Conservation (phyloP, 1,284 basidiomycete genomes). For the Ustilago hordei region DNA sequence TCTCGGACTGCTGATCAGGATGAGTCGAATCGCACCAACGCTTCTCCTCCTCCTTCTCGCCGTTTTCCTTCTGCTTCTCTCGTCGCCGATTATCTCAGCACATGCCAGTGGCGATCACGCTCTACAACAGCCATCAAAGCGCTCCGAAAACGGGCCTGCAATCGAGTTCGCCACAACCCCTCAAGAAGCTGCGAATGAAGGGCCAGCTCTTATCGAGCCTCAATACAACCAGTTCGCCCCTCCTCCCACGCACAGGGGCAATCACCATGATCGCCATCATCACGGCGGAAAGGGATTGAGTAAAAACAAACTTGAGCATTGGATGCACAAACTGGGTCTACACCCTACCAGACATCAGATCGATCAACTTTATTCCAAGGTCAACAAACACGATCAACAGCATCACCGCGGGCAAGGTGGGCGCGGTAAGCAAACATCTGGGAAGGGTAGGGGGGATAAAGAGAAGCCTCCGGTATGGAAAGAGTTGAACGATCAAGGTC, state of each 20-base stretch:
- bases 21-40: too few relatives aligned
- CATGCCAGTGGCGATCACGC: too few relatives aligned
- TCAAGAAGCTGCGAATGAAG: background rate
- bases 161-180: background rate
- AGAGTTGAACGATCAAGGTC: background rate
- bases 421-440: too few relatives aligned
- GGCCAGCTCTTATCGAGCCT: constrained; percentile 8
- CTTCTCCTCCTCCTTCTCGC: background rate
- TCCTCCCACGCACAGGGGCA: background rate
- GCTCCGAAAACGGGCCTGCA: background rate
- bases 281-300: background rate
- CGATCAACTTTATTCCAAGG: constrained; percentile 1
- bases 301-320: constrained; percentile 2
- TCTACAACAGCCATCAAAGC: background rate
- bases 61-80: background rate
- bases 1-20: too few relatives aligned
- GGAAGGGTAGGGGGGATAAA: background rate
- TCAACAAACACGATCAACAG: background rate
- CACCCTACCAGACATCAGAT: constrained; percentile 13
- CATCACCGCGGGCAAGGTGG: too few relatives aligned
- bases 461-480: background rate
- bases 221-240: constrained; percentile 29
- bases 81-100: background rate
- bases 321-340: constrained; percentile 23
- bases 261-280: background rate